These are phyloP conservation scores for Colletotrichum filicis DNA, from an alignment of 2,329 filamentous ascomycete genomes.

Conservation along the genomic window DNA sequence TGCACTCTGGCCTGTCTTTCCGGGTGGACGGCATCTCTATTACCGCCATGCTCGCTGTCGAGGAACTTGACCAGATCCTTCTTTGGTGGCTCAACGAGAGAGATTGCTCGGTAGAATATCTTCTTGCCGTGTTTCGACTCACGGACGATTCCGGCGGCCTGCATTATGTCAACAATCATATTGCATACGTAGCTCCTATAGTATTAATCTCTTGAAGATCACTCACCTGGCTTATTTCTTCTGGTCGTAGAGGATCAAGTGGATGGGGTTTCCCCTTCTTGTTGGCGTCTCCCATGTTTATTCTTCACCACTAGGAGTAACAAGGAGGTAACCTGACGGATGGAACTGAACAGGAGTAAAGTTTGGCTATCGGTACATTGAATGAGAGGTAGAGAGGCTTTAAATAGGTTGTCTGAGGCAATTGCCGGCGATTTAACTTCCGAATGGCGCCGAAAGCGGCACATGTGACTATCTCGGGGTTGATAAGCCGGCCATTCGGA, in stretches of 20 bases:
- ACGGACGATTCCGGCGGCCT: conserved; percentile 14
- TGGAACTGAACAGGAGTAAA: too few species aligned
- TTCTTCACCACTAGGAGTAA: too few species aligned
- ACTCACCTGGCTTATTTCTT: conserved; percentile 29
- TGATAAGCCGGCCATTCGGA: conserved; percentile 4
- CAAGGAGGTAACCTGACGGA: too few species aligned
- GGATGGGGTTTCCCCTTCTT: neutral
- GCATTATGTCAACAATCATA: too few species aligned
- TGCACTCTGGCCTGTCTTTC: conserved; percentile 49
- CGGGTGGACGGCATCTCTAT: neutral
- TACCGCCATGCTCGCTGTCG: conserved; percentile 46
- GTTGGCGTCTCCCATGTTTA: neutral
- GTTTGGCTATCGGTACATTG: too few species aligned
- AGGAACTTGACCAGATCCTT: conserved; percentile 52
- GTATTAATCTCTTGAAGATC: too few species aligned
- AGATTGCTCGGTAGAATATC: conserved; percentile 55
- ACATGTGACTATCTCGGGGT: neutral
- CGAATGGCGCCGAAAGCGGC: conserved; percentile 1
- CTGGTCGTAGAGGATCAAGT: conserved; percentile 25
- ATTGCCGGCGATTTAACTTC: neutral
- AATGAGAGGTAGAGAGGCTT: neutral
- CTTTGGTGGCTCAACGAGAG: conserved; percentile 57
- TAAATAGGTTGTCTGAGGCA: neutral
- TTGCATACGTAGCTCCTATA: too few species aligned
- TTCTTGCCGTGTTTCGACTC: conserved; percentile 23